Percentiles rank a stretch among this genome's conserved stretches.
Conservation (phyloP, 805 yeast species). For the Ogataea siamensis region DNA sequence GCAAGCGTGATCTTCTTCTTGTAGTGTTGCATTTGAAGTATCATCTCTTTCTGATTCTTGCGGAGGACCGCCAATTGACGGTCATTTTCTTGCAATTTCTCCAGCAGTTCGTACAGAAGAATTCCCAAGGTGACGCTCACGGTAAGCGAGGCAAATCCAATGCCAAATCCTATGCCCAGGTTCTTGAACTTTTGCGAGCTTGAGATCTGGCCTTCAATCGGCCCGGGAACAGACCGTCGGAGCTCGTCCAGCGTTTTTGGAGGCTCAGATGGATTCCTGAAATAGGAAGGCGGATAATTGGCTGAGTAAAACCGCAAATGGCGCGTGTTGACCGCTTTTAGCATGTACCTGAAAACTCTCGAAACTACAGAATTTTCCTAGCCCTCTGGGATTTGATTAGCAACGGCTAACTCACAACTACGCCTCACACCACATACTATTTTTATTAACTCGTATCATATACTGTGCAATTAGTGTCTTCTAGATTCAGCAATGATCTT, state of each 20-base stretch:
- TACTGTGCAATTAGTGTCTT: conserved; percentile 61
- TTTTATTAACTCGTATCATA: conserved; percentile 10
- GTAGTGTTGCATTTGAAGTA: conserved; percentile 48
- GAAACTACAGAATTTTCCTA: neutral
- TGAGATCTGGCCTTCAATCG: conserved; percentile 1
- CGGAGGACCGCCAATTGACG: conserved; percentile 25
- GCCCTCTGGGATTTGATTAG: no score
- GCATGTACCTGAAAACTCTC: neutral
- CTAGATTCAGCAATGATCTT: conserved; percentile 94
- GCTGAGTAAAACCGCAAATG: conserved; percentile 6
- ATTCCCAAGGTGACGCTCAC: conserved; percentile 17
- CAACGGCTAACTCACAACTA: conserved; percentile 1
- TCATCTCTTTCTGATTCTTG: conserved; percentile 35
- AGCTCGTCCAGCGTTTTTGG: conserved; percentile 33
- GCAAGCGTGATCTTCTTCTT: conserved; percentile 52
- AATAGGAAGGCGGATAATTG: conserved; percentile 25
- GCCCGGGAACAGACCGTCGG: conserved; percentile 2
- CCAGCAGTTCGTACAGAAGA: conserved; percentile 16
- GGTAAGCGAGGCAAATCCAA: conserved; percentile 17
- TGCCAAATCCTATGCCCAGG: conserved; percentile 19
- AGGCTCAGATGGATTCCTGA: conserved; percentile 23
- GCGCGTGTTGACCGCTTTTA: conserved; percentile 5
- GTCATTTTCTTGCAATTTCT: conserved; percentile 26
- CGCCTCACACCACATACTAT: conserved; percentile 13
- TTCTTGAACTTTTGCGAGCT: conserved; percentile 11